Evolutionary conservation across 148 eudicot species (phyloP).

Genomic region (Limonium bicolor): DNA sequence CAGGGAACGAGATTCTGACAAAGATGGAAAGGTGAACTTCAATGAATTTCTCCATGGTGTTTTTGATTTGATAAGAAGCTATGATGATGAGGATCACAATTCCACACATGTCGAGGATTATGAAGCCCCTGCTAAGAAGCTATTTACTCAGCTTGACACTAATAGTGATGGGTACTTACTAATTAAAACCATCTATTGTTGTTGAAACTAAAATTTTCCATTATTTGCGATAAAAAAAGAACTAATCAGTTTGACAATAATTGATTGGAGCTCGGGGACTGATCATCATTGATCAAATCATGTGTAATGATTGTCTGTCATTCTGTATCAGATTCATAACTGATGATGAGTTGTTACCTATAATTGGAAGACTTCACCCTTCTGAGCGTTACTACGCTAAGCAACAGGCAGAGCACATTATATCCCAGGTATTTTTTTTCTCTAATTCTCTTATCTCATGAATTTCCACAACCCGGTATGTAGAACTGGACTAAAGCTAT

Average conservation of each 20-base stretch:
- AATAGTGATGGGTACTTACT: slow-evolving; percentile 70
- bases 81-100: slow-evolving; percentile 51
- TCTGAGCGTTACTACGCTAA: slow-evolving; percentile 79
- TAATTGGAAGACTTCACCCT: slow-evolving; percentile 78
- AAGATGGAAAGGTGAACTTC: slow-evolving; percentile 75
- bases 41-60: slow-evolving; percentile 86
- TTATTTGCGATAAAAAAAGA: too few relatives aligned
- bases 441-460: too few relatives aligned
- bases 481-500: too few relatives aligned
- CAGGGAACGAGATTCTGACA: slow-evolving; percentile 89
- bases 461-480: too few relatives aligned
- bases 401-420: slow-evolving; percentile 82
- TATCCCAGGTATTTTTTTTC: slow-evolving; percentile 51
- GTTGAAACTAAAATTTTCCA: too few relatives aligned
- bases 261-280: too few relatives aligned
- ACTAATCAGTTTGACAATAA: too few relatives aligned
- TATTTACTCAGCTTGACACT: slow-evolving; percentile 77
- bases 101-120: slow-evolving; percentile 33
- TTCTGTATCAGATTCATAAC: slow-evolving; percentile 48
- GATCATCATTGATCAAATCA: too few relatives aligned
- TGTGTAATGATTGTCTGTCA: too few relatives aligned
- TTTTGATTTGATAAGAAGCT: slow-evolving; percentile 66
- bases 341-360: slow-evolving; percentile 52
- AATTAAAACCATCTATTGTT: too few relatives aligned
- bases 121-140: slow-evolving; percentile 54